A percentile compares a stretch with the other conserved stretches of the same genome.
phyloP scores from a whole-genome alignment of 2,329 filamentous ascomycete genomes.

The Ascochyta rabiei region DNA sequence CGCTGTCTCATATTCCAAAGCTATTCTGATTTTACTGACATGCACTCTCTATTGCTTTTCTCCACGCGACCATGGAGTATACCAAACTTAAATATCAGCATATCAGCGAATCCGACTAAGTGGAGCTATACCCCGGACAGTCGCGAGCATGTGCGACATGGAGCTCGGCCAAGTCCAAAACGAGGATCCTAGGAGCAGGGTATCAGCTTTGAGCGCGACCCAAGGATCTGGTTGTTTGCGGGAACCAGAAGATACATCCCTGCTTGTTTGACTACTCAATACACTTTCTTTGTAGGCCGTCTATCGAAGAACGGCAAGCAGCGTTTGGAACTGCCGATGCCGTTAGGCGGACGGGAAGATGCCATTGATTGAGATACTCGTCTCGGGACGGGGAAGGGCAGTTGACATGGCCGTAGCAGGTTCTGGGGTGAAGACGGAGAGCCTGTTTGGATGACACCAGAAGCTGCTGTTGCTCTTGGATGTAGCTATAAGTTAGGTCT shows the following conservation, averaged over 20 bases:
- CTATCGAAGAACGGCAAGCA: slow-evolving; percentile 1
- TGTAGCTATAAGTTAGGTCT: neutral
- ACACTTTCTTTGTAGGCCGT: neutral
- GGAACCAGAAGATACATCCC: neutral
- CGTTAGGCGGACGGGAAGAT: slow-evolving; percentile 9
- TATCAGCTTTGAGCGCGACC: neutral
- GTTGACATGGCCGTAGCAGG: slow-evolving; percentile 12
- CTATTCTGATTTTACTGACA: neutral
- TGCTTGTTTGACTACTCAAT: neutral
- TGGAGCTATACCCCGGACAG: neutral
- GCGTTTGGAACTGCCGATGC: slow-evolving; percentile 13
- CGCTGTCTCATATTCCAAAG: no score
- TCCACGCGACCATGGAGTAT: neutral
- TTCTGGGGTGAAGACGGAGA: slow-evolving; percentile 6
- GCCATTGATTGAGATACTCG: neutral
- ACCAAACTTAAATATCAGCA: no score
- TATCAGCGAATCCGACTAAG: neutral
- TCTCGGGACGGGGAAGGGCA: slow-evolving; percentile 20
- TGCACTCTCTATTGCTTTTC: neutral
- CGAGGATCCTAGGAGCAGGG: neutral
- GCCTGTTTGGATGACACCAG: slow-evolving; percentile 10
- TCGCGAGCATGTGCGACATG: neutral
- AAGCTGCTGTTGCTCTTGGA: neutral
- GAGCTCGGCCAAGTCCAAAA: neutral
- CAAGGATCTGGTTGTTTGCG: neutral